Conservation (phyloP, 2,329 filamentous ascomycete species). For the Nigrospora osmanthi region DNA sequence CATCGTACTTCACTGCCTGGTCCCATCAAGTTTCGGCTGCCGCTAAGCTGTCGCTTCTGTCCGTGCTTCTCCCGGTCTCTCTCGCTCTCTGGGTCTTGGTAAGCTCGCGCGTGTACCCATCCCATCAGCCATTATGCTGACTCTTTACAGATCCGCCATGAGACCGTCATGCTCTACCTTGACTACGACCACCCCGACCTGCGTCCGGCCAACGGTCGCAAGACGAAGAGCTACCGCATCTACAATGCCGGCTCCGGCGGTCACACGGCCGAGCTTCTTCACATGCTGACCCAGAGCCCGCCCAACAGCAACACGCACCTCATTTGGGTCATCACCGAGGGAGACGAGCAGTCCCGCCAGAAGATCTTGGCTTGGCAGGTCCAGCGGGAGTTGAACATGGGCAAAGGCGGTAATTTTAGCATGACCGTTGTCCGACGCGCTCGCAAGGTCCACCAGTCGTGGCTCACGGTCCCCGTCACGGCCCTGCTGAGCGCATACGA, state of each 20-base stretch:
- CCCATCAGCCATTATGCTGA: no score
- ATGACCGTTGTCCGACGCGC: constrained; percentile 68
- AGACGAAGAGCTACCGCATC: constrained; percentile 23
- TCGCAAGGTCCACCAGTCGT: constrained; percentile 72
- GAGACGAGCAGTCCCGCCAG: constrained; percentile 63
- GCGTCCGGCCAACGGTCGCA: background rate
- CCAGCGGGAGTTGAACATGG: background rate
- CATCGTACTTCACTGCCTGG: no score
- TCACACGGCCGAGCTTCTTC: constrained; percentile 91
- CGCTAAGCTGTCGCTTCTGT: no score
- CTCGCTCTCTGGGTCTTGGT: no score
- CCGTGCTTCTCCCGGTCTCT: no score
- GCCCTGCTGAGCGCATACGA: constrained; percentile 57
- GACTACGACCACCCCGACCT: background rate
- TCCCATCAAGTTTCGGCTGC: no score
- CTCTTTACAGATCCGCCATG: no score
- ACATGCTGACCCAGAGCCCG: constrained; percentile 61
- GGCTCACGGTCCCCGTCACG: constrained; percentile 64
- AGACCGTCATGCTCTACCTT: no score
- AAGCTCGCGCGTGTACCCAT: no score
- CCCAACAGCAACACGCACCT: constrained; percentile 50
- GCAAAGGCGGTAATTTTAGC: constrained; percentile 39
- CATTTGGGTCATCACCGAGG: constrained; percentile 74
- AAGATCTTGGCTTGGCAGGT: constrained; percentile 53
- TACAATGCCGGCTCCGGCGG: constrained; percentile 88